Evolutionary conservation across 805 yeast genomes (phyloP), one percentile per base, ranked within the genome.

Genomic region (Yamadazyma phyllophila): DNA sequence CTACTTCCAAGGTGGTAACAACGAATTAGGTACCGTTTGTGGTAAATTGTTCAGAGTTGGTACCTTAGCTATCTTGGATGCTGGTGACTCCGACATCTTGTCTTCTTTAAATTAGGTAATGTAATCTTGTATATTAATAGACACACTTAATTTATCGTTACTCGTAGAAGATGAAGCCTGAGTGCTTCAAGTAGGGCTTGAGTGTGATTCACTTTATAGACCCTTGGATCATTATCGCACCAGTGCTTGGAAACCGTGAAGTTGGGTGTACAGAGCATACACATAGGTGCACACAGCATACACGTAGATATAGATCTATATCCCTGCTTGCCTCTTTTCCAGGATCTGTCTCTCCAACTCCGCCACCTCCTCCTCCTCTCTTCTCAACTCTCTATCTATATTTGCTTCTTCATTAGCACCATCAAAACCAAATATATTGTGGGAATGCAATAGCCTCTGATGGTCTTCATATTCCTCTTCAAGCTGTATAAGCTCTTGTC

Each of bases 11-110:
- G 98, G 97, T 83, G 96, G 96, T 77, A 92, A 92, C 97, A 92
- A 92, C 81, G 98, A 92, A 82, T 88, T 92, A 72, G 98, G 97
- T 83, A 94, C 99, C 66, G 96, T 97, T 65, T 92, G 97, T 81
- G 99, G 99, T 91, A 92, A 88, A 80, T 89, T 94, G 71, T 94
- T 94, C 97, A 89, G 97, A 82, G 98, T 94, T 66, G 98, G 98
- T 82, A 92, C 91, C 69, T 80, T 94, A 68, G 81, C 97, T 68
- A 76, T 94, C 67, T 80, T 92, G 69, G 99, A 94, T 67, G 97
- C 97, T 66, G 99, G 99, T 91, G 99, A 94, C 82, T 94, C 99
- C 67, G 99, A 94, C 79, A 91, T 94, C 80, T 85, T 94, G 74
- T 66, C 39, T 37, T 31, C 46, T 43, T 37, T 43, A 31, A 43